These are phyloP conservation scores for Echinochloa phyllopogon DNA, from an alignment of 176 grass and related monocot genomes.

Conservation along the genomic window DNA sequence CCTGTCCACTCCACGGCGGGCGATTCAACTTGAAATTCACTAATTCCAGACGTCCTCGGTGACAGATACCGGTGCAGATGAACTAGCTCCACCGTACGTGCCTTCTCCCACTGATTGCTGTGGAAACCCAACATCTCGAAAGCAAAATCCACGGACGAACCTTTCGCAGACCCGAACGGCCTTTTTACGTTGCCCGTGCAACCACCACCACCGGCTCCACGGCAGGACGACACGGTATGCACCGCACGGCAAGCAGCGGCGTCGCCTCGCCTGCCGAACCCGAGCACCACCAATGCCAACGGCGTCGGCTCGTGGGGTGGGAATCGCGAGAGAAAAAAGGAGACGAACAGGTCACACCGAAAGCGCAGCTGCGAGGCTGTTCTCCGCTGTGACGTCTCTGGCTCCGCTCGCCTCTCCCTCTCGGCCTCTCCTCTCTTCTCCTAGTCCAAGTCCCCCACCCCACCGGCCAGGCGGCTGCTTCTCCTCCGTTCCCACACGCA, in stretches of 20 bases:
- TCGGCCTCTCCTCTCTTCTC: not conserved
- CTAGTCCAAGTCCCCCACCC: not conserved
- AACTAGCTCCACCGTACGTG: not conserved
- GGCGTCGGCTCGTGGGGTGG: not conserved
- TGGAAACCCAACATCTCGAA: not conserved
- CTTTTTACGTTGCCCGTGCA: not conserved
- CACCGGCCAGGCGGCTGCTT: slow-evolving; percentile 7
- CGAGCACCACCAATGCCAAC: not conserved
- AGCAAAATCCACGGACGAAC: too few relatives aligned
- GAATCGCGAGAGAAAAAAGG: not conserved
- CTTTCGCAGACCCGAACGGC: not conserved
- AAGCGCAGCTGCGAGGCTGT: slow-evolving; percentile 55
- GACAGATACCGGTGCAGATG: not conserved
- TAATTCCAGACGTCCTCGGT: not conserved
- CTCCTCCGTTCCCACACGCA: not conserved
- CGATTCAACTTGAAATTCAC: not conserved
- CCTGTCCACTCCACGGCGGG: not conserved
- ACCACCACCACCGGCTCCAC: not conserved
- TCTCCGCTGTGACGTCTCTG: slow-evolving; percentile 38
- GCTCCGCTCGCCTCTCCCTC: not conserved
- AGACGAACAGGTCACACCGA: not conserved
- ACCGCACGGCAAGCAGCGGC: slow-evolving; percentile 17
- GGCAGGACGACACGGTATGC: slow-evolving; percentile 9
- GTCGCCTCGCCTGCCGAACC: not conserved
- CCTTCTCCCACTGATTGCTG: not conserved